Evolutionary conservation across 257 asterid genomes (phyloP).

Genomic region (Coffea eugenioides): DNA sequence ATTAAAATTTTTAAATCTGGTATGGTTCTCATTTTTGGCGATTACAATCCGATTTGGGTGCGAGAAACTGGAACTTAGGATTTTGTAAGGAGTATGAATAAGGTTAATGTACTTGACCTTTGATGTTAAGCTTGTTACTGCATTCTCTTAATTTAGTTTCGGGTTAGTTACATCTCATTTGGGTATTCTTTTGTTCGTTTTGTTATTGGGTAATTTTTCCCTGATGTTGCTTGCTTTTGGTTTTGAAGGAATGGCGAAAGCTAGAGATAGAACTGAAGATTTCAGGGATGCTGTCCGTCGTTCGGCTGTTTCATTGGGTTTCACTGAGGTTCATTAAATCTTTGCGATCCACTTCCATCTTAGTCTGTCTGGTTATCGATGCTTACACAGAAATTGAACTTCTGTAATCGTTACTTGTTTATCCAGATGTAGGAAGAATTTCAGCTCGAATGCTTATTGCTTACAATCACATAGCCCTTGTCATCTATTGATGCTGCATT

Average conservation of each 20-base stretch:
- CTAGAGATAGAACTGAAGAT: slow-evolving; percentile 89
- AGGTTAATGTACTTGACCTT: no score
- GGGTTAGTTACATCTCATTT: no score
- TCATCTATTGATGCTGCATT: not conserved
- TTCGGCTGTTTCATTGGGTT: slow-evolving; percentile 73
- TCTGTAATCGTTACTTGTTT: not conserved
- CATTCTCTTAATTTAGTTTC: no score
- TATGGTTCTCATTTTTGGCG: no score
- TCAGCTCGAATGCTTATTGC: not conserved
- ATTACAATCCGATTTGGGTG: no score
- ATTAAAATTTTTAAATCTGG: no score
- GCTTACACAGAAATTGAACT: not conserved
- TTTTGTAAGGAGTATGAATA: no score
- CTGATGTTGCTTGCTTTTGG: not conserved
- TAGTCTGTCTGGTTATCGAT: not conserved
- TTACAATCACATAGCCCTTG: not conserved
- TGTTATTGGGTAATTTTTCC: not conserved
- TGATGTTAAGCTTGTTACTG: no score
- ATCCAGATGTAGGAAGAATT: not conserved
- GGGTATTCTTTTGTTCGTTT: not conserved
- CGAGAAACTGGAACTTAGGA: no score
- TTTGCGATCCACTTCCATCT: not conserved
- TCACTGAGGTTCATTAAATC: slow-evolving; percentile 53
- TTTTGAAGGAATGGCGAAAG: slow-evolving; percentile 55
- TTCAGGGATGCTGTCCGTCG: slow-evolving; percentile 79